phyloP scores from a whole-genome alignment of 306 rosid species.

The Crotalaria pallida region DNA sequence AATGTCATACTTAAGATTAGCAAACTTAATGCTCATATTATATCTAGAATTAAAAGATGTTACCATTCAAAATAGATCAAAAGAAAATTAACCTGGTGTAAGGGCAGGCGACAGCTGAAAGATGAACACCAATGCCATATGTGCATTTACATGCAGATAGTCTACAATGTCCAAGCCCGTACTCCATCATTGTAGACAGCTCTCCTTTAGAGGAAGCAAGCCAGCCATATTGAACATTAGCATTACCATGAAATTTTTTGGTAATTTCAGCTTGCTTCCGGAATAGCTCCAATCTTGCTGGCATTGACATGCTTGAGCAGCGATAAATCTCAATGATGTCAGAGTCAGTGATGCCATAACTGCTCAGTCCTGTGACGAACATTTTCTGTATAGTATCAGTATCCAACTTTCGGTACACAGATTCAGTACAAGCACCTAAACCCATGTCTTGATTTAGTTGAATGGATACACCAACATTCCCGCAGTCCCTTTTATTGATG shows the following conservation, averaged over 20 bases:
- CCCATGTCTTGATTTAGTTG: constrained; percentile 28
- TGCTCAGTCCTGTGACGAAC: constrained; percentile 49
- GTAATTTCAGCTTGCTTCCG: constrained; percentile 78
- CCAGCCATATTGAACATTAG: constrained; percentile 82
- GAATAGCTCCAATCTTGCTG: constrained; percentile 59
- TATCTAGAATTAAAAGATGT: neutral
- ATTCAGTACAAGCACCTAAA: constrained; percentile 28
- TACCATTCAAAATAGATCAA: neutral
- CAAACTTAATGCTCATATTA: neutral
- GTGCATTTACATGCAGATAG: constrained; percentile 36
- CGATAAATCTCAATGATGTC: constrained; percentile 44
- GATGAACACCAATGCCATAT: constrained; percentile 68
- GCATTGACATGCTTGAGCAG: constrained; percentile 37
- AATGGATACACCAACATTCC: constrained; percentile 35
- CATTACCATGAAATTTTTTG: constrained; percentile 45
- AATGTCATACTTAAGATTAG: constrained; percentile 6
- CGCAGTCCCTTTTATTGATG: constrained; percentile 33
- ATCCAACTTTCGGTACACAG: constrained; percentile 37
- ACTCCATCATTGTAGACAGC: constrained; percentile 43
- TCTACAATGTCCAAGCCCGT: constrained; percentile 72
- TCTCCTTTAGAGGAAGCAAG: constrained; percentile 59
- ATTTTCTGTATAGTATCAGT: constrained; percentile 47
- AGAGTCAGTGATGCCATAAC: constrained; percentile 13
- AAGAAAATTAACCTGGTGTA: constrained; percentile 46
- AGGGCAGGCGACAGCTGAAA: constrained; percentile 47